Evolutionary conservation across 2,329 filamentous ascomycete species (phyloP).

Genomic region (Penicillium decumbens): DNA sequence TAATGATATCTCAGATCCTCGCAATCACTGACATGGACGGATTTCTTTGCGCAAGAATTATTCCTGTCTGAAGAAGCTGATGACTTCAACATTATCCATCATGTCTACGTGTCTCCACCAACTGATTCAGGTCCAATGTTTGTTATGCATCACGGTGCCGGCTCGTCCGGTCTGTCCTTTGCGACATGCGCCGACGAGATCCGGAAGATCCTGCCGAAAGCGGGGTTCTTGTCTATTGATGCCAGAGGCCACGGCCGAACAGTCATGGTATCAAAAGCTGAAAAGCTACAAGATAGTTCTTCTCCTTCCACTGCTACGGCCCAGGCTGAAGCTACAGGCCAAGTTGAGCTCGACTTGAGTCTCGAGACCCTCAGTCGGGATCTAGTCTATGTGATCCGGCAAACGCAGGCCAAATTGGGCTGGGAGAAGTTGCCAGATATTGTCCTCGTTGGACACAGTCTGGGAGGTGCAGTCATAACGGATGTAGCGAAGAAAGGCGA

Average conservation of each 20-base stretch:
- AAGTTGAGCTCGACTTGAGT: conserved; percentile 58
- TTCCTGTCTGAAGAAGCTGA: conserved; percentile 52
- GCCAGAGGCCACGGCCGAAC: conserved; percentile 82
- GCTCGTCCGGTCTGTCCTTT: conserved; percentile 89
- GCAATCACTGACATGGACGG: conserved; percentile 72
- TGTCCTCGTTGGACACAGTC: conserved; percentile 82
- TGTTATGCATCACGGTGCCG: conserved; percentile 90
- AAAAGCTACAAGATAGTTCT: conserved; percentile 2
- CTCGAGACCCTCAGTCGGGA: conserved; percentile 70
- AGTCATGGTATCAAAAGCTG: conserved; percentile 16
- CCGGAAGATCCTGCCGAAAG: conserved; percentile 67
- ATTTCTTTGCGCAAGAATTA: conserved; percentile 85
- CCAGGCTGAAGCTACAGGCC: conserved; percentile 27
- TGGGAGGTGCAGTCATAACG: conserved; percentile 87
- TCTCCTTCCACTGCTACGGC: conserved; percentile 11
- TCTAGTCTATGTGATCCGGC: conserved; percentile 62
- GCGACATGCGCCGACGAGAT: conserved; percentile 75
- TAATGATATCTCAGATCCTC: conserved; percentile 30
- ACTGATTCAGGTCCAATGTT: conserved; percentile 70
- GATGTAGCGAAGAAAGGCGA: conserved; percentile 67
- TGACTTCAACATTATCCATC: conserved; percentile 57
- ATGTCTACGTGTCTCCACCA: conserved; percentile 84
- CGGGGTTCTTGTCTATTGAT: conserved; percentile 80
- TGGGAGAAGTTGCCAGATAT: conserved; percentile 72
- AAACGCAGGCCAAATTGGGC: conserved; percentile 62